Evolutionary conservation across 2,329 filamentous ascomycete genomes (phyloP), one percentile per base, ranked within the genome.

Genomic region (Monosporascus cannonballus): DNA sequence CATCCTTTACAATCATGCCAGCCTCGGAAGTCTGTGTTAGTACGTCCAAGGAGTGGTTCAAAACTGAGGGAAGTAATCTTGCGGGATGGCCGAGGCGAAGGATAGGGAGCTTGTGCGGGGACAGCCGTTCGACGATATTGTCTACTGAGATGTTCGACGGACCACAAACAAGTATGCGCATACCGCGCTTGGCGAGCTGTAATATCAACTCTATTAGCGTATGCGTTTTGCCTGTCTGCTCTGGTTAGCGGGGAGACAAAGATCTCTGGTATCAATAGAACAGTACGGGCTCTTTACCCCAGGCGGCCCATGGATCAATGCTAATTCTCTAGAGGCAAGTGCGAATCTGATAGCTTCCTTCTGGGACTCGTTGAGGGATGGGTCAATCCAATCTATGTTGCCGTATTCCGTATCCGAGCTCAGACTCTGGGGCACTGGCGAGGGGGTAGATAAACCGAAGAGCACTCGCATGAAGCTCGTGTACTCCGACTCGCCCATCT

Each of bases 131-230:
- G 8, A 96, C 92, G 53, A 99, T 96, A 66, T 99, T 99, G 78
- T 99, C 94, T 1, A 99, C 94, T 0, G 90, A 94, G 61, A 99
- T 92, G 67, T 99, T 99, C 30, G 90, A 96, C 0, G 94, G 94
- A 0, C 93, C 94, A 64, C 94, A 97, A n/a, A 97, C 93, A 2
- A 97, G 78, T 11, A 97, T 77, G 1, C 91, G 83, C 51, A 86
- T 79, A 36, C 84, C 80, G 24, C 83, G 81, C 65, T 85, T 86
- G 51, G 95, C 76, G 61, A 97, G 75, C 66, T 99, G 94, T n/a
- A 95, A 77, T 55, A 99, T 96, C 14, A 99, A 77, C 69, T 99
- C 94, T 54, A 99, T 93, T 39, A 99, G 74, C 0, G 94, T 97
- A 67, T 97, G 93, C 0, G 94, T 99, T 70, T 99, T 99, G 48